Evolutionary conservation across 192 early-diverging fungal species (phyloP), one percentile per base, ranked within the genome.

Genomic region (Podila clonocystis): DNA sequence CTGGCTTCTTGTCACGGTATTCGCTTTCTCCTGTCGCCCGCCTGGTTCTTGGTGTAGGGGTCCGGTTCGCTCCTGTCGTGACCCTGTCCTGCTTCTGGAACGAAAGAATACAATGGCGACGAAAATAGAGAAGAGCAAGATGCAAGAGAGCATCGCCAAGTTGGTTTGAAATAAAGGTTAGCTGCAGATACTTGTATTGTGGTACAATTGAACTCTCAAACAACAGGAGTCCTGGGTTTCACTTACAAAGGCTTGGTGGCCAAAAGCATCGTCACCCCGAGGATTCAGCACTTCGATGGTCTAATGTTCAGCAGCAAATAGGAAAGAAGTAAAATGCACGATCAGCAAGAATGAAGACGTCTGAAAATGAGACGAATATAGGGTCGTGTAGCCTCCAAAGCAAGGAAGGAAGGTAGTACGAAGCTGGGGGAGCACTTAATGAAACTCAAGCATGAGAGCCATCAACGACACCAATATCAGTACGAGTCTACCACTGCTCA

Each of bases 21-120:
- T 73, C 48, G 29, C 62, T 65, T 33, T 80, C 77, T 9, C 65
- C 70, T 34, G 76, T 79, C 13, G 64, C 66, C 33, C 71, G 34
- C 60, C 70, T 60, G 31, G 64, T 7, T 58, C 30, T 80, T 50
- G 77, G 48, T 13, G 33, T 19, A 22, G 65, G 77, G 29, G 59
- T 73, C 24, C 71, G 70, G 31, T 26, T 58, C 8, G 13, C 58
- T 8, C 28, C 31, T 4, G 36, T 28, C 6, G 50, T 65, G 19
- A 45, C 31, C 60, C 31, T 67, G 49, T 63, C 60, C 34, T 36
- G 70, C 17, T 64, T 65, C 45, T 63, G 36, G 65, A 62, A 72
- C 11, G 38, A 26, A 57, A 20, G 33, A 60, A 15, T 20, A 12
- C 20, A 55, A 55, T 24, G 24, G 52, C n/a, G 52, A 55, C 24